phyloP scores from a whole-genome alignment of 345 rosid genomes.

The Hypericum perforatum region DNA sequence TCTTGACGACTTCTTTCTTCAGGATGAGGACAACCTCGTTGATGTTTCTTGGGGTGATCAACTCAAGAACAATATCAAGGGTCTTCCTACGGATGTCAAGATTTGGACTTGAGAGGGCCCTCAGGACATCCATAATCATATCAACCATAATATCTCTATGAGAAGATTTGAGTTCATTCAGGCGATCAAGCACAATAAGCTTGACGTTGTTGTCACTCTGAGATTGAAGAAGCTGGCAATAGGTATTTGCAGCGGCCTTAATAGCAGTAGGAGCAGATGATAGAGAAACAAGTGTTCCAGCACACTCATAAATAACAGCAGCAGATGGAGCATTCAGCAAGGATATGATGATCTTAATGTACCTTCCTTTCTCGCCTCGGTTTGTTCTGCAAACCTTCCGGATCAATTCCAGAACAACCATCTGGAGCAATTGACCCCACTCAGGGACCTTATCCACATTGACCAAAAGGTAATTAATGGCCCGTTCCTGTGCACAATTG shows the following conservation, averaged over 20 bases:
- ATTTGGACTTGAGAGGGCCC: conserved; percentile 88
- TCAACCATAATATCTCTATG: conserved; percentile 81
- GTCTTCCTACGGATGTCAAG: conserved; percentile 79
- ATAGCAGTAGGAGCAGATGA: conserved; percentile 90
- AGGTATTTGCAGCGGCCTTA: conserved; percentile 75
- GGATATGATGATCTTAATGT: conserved; percentile 63
- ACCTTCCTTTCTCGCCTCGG: conserved; percentile 56
- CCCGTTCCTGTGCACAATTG: conserved; percentile 60
- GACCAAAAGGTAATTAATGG: conserved; percentile 50
- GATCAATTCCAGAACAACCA: conserved; percentile 69
- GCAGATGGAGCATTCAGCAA: conserved; percentile 60
- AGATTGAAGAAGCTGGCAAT: conserved; percentile 71
- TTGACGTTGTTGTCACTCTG: conserved; percentile 90
- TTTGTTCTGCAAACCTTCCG: conserved; percentile 63
- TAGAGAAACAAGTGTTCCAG: conserved; percentile 71
- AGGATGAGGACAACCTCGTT: conserved; percentile 67
- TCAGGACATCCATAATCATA: conserved; percentile 78
- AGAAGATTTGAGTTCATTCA: conserved; percentile 59
- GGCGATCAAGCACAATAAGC: conserved; percentile 76
- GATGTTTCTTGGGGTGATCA: conserved; percentile 67
- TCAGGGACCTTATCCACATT: conserved; percentile 59
- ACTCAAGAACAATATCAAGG: conserved; percentile 70
- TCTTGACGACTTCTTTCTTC: conserved; percentile 89
- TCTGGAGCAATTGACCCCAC: conserved; percentile 66
- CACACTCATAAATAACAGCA: conserved; percentile 69